A percentile compares a stretch with the other conserved stretches of the same genome.
Conservation (phyloP, 2,329 filamentous ascomycete species). For the Amylocarpus encephaloides region DNA sequence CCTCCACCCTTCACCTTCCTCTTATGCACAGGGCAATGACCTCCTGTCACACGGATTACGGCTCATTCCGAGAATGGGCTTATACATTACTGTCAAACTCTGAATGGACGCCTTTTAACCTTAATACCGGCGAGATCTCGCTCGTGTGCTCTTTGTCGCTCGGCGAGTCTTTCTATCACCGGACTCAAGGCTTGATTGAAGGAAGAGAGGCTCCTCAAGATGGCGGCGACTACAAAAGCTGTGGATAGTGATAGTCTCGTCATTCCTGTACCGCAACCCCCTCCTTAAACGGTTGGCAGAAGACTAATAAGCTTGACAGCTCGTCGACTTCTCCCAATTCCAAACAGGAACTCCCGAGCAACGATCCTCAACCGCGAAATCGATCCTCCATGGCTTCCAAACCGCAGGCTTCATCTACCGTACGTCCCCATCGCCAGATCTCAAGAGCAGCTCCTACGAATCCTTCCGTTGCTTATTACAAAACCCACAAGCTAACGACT, state of each 20-base stretch:
- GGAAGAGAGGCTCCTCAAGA: slow-evolving; percentile 3
- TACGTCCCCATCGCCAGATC: too few species aligned
- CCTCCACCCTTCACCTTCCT: too few species aligned
- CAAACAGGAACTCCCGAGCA: slow-evolving; percentile 54
- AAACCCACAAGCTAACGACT: too few species aligned
- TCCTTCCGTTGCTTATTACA: too few species aligned
- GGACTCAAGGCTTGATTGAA: not conserved
- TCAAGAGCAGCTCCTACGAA: too few species aligned
- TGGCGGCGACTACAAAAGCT: slow-evolving; percentile 25
- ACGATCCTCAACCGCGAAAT: slow-evolving; percentile 59
- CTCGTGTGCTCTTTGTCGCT: not conserved
- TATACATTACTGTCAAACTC: not conserved
- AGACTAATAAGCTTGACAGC: slow-evolving; percentile 38
- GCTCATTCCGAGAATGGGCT: slow-evolving; percentile 1
- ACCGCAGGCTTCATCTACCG: slow-evolving; percentile 81
- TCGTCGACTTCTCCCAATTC: slow-evolving; percentile 74
- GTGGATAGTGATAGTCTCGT: slow-evolving; percentile 47
- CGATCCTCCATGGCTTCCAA: slow-evolving; percentile 75
- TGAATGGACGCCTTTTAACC: not conserved
- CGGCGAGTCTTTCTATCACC: not conserved
- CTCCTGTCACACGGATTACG: slow-evolving; percentile 2
- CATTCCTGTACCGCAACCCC: slow-evolving; percentile 44
- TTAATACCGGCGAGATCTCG: not conserved
- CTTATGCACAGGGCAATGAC: not conserved
- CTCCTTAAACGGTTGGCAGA: not conserved